phyloP scores from a whole-genome alignment of 345 rosid genomes.

The Hypericum perforatum region DNA sequence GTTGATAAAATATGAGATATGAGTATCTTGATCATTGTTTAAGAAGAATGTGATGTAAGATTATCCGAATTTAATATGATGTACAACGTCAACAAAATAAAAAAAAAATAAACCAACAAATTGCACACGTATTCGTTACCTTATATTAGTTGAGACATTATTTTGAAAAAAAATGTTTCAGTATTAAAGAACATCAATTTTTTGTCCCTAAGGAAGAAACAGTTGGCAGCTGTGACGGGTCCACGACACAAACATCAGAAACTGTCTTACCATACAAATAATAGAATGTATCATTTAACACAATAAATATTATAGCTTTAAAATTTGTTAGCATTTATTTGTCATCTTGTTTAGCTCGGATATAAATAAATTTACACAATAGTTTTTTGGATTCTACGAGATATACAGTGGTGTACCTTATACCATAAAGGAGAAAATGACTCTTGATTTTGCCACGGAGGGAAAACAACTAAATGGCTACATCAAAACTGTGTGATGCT shows the following conservation, averaged over 20 bases:
- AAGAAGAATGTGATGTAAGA: too few relatives aligned
- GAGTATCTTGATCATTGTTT: too few relatives aligned
- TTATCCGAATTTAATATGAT: too few relatives aligned
- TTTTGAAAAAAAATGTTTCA: background rate
- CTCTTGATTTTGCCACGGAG: conserved; percentile 13
- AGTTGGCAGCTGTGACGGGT: conserved; percentile 11
- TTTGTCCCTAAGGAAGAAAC: background rate
- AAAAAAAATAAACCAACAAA: too few relatives aligned
- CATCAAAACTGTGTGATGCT: conserved; percentile 1
- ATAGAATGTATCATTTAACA: conserved; percentile 4
- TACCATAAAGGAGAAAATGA: conserved; percentile 16
- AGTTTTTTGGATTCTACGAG: too few relatives aligned
- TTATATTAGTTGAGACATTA: background rate
- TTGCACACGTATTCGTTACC: too few relatives aligned
- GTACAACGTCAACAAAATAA: too few relatives aligned
- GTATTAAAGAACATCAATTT: background rate
- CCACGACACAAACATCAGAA: conserved; percentile 9
- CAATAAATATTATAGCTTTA: background rate
- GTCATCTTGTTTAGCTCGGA: background rate
- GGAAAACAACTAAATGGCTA: background rate
- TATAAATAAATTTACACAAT: too few relatives aligned
- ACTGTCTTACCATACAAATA: conserved; percentile 2
- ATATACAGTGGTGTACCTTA: background rate
- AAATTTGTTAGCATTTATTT: background rate
- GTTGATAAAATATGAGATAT: too few relatives aligned